A percentile compares a stretch with the other conserved stretches of the same genome.
These are phyloP conservation scores for Collariella sp. DNA, from an alignment of 495 filamentous ascomycete genomes.

Conservation along the genomic window DNA sequence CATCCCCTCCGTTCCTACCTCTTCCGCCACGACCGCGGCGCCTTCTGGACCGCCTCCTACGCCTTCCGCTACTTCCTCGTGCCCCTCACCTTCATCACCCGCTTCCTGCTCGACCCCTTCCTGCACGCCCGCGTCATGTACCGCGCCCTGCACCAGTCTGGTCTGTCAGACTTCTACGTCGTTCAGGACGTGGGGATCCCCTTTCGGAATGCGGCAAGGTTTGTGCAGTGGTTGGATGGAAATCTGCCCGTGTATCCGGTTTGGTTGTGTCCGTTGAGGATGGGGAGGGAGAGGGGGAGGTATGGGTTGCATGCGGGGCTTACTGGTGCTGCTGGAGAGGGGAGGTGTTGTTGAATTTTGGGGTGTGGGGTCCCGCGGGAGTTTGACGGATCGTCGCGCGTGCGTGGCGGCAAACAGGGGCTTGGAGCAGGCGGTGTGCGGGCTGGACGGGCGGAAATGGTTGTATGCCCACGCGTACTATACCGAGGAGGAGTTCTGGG, in stretches of 20 bases:
- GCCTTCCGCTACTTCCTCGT: slow-evolving; percentile 46
- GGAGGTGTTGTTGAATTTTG: slow-evolving; percentile 36
- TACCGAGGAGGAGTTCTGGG: slow-evolving; percentile 47
- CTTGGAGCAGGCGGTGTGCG: slow-evolving; percentile 50
- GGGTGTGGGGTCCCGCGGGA: slow-evolving; percentile 40
- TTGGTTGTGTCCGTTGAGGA: slow-evolving; percentile 48
- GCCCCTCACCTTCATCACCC: slow-evolving; percentile 46
- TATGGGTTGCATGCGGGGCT: slow-evolving; percentile 34
- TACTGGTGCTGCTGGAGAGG: slow-evolving; percentile 19
- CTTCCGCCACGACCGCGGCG: slow-evolving; percentile 51
- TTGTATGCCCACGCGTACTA: slow-evolving; percentile 49
- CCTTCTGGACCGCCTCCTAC: slow-evolving; percentile 48
- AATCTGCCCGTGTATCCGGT: slow-evolving; percentile 43
- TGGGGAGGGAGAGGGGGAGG: slow-evolving; percentile 1
- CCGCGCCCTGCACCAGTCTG: slow-evolving; percentile 44
- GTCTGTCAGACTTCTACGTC: slow-evolving; percentile 38
- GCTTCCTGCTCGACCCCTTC: slow-evolving; percentile 44
- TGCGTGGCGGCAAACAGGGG: slow-evolving; percentile 44
- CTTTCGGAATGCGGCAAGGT: slow-evolving; percentile 30
- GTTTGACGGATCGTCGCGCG: slow-evolving; percentile 20
- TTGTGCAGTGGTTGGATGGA: slow-evolving; percentile 34
- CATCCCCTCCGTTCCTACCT: slow-evolving; percentile 49
- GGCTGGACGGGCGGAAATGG: slow-evolving; percentile 50
- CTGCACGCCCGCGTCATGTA: slow-evolving; percentile 53
- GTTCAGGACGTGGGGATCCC: slow-evolving; percentile 50